Evolutionary conservation across 306 rosid species (phyloP).

Genomic region (Vicia faba): DNA sequence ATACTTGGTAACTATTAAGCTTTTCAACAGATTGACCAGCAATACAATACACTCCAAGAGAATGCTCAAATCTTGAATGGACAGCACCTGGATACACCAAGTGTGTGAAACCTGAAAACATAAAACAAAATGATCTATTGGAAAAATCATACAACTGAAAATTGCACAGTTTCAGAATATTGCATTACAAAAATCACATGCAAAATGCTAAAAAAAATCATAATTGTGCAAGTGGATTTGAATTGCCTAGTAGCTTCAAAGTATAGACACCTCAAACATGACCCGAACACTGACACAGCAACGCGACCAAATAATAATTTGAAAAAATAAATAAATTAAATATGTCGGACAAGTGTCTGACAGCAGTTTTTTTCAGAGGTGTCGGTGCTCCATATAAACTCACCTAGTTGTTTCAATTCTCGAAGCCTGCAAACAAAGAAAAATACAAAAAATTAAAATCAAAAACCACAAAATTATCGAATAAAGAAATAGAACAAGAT

Average conservation of each 20-base stretch:
- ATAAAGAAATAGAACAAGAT: not conserved
- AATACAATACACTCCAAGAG: slow-evolving; percentile 94
- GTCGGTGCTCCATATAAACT: slow-evolving; percentile 43
- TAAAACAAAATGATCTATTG: slow-evolving; percentile 29
- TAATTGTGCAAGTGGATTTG: slow-evolving; percentile 1
- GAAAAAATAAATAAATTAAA: too few species aligned
- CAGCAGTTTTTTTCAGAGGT: too few species aligned
- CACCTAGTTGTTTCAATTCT: slow-evolving; percentile 92
- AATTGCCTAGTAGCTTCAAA: slow-evolving; percentile 10
- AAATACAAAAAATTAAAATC: not conserved
- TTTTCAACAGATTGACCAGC: slow-evolving; percentile 79
- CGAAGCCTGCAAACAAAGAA: slow-evolving; percentile 69
- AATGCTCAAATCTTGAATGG: slow-evolving; percentile 94
- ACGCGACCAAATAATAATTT: too few species aligned
- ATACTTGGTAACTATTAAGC: slow-evolving; percentile 70
- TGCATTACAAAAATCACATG: not conserved
- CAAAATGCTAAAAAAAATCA: slow-evolving; percentile 6
- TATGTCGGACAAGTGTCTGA: too few species aligned
- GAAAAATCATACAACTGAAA: slow-evolving; percentile 21
- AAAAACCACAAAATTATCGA: not conserved
- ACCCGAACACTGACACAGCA: too few species aligned
- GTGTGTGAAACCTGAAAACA: slow-evolving; percentile 71
- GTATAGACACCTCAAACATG: too few species aligned
- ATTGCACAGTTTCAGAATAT: not conserved
- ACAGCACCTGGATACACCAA: slow-evolving; percentile 92